These are phyloP conservation scores for Fusarium sp. DNA, from an alignment of 2,329 filamentous ascomycete species.

Conservation along the genomic window DNA sequence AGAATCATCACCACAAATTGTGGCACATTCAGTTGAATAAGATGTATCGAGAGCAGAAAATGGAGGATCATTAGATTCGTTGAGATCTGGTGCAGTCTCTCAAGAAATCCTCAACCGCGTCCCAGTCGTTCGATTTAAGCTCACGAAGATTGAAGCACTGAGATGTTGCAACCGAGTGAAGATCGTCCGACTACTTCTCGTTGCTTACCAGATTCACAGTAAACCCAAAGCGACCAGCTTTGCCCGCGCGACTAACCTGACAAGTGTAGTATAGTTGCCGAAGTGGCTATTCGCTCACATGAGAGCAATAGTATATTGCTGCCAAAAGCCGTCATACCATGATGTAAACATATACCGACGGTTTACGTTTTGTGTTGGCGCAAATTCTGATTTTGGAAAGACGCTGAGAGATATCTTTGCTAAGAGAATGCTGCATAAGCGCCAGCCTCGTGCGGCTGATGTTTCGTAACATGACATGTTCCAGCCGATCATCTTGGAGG, in stretches of 20 bases:
- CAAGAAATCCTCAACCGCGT: not conserved
- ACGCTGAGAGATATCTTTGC: too few species aligned
- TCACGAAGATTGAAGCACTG: not conserved
- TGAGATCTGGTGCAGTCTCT: not conserved
- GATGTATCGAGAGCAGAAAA: accelerated
- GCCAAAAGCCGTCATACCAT: too few species aligned
- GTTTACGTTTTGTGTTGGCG: too few species aligned
- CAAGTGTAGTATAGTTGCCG: too few species aligned
- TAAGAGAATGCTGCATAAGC: not conserved
- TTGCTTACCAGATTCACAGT: accelerated
- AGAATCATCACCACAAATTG: accelerated
- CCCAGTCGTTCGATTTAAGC: not conserved
- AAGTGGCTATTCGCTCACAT: too few species aligned
- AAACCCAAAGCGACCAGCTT: not conserved
- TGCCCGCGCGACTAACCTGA: not conserved
- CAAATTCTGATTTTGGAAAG: too few species aligned
- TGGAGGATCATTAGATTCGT: accelerated
- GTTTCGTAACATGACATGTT: too few species aligned
- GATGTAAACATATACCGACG: too few species aligned
- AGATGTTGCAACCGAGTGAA: not conserved
- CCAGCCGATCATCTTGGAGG: too few species aligned
- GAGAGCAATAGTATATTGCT: too few species aligned
- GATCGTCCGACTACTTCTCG: accelerated
- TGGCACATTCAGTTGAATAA: accelerated
- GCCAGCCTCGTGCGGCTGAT: not conserved